Conservation (phyloP, 345 rosid genomes). For the Linum usitatissimum region DNA sequence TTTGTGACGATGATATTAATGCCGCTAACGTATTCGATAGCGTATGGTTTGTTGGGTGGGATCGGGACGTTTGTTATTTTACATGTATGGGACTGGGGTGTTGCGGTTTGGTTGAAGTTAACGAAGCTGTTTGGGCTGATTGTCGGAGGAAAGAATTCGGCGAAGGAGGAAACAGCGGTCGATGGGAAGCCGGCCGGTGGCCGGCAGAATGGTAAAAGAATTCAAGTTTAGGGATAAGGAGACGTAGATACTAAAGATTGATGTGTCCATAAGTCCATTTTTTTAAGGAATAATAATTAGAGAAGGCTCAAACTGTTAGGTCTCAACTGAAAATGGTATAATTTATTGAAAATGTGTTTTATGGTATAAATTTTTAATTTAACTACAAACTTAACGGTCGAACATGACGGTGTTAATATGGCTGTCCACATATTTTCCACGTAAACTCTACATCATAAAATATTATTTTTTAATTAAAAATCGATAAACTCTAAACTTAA, state of each 20-base stretch:
- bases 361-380: too few relatives aligned
- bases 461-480: too few relatives aligned
- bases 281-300: too few relatives aligned
- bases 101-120: constrained; percentile 23
- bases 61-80: constrained; percentile 65
- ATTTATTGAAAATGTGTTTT: too few relatives aligned
- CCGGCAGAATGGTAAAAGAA: neutral
- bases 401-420: too few relatives aligned
- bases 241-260: neutral
- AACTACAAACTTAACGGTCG: too few relatives aligned
- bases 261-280: neutral
- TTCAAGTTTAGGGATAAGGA: neutral
- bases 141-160: neutral
- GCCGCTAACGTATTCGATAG: constrained; percentile 87
- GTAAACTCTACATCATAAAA: too few relatives aligned
- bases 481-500: too few relatives aligned
- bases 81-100: constrained; percentile 66
- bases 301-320: too few relatives aligned
- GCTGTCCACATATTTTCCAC: too few relatives aligned
- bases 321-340: too few relatives aligned
- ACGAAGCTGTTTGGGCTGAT: constrained; percentile 29
- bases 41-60: constrained; percentile 87
- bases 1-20: constrained; percentile 66
- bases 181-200: neutral
- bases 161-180: constrained; percentile 7